Base-by-base conservation (phyloP, 176 grass and related monocot genomes). In the Panicum miliaceum region DNA sequence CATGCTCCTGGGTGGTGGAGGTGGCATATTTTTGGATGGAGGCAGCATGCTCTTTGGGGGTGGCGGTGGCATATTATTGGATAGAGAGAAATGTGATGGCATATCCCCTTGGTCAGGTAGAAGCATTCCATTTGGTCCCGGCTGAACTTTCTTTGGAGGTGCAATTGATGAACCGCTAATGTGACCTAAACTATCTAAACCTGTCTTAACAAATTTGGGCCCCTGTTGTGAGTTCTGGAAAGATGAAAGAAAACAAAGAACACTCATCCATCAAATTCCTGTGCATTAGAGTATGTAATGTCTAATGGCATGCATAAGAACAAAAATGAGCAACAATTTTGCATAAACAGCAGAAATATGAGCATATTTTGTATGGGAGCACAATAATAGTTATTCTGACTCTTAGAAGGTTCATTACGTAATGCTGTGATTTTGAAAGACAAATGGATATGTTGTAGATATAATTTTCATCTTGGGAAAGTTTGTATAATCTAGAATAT, bases 171-270 rank as follows among this genome's bases (percentile, higher is more conserved):
- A 88, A 88, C 61, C 22, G 71, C 45, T 71, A 51, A 57, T 71
- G 48, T 63, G 71, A 60, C 82, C 90, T 65, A 81, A 86, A 91
- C 85, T 88, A 79, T 87, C 81, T 87, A 82, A 88, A 94, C 91
- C 93, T 92, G 96, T 85, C 91, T 92, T 94, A 98, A 91, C 84
- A 94, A 98, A 95, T 90, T 87, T 85, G 85, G 89, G 94, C 42
- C 86, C 88, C 77, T 88, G 91, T 90, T 81, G 93, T 95, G 84
- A 98, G 93, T 94, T 96, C 91, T 98, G 96, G 90, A 92, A 89
- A 91, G 87, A 89, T 71, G 52, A 95, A 95, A 86, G 36, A 86
- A 48, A 92, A 84, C 76, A 81, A 86, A 73, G 26, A 73, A 79
- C 32, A 92, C 80, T 78, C 68, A 34, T 73, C 62, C 82, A 84